Percentiles rank a stretch among this genome's conserved stretches.
These are phyloP conservation scores for Tolypocladium nubicola DNA, from an alignment of 2,329 filamentous ascomycete genomes.

Conservation along the genomic window DNA sequence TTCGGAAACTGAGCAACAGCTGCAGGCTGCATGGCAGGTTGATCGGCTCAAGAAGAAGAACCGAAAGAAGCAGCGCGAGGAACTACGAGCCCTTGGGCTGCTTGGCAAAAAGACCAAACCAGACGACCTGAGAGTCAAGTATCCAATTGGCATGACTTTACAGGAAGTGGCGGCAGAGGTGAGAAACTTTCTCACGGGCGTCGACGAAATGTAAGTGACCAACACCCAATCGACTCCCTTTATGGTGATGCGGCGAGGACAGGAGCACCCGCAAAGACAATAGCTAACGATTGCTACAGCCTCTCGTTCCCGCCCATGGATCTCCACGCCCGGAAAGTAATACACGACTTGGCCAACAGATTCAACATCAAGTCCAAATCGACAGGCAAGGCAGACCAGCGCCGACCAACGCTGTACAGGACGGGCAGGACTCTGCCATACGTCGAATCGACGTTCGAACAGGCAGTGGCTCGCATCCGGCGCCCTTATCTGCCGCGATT, in stretches of 20 bases:
- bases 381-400: constrained; percentile 57
- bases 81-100: constrained; percentile 54
- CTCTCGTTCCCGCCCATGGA: constrained; percentile 77
- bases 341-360: constrained; percentile 68
- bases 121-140: constrained; percentile 57
- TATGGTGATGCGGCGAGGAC: not conserved
- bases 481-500: constrained; percentile 46
- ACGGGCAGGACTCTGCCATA: constrained; percentile 56
- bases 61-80: constrained; percentile 60
- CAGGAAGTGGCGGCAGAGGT: constrained; percentile 65
- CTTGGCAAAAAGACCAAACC: constrained; percentile 48
- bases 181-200: constrained; percentile 54
- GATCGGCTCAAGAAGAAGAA: constrained; percentile 62
- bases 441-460: constrained; percentile 43
- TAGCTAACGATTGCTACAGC: constrained; percentile 27
- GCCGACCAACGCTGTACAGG: constrained; percentile 70
- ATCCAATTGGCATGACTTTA: constrained; percentile 60
- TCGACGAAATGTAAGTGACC: constrained; percentile 47
- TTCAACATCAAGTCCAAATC: constrained; percentile 81
- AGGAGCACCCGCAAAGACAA: not conserved
- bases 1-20: constrained; percentile 51
- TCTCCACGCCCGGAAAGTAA: constrained; percentile 60
- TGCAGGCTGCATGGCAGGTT: constrained; percentile 52
- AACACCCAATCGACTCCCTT: not conserved
- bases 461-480: constrained; percentile 32